Evolutionary conservation across 2,329 filamentous ascomycete species (phyloP).

Genomic region (Monilinia aucupariae): DNA sequence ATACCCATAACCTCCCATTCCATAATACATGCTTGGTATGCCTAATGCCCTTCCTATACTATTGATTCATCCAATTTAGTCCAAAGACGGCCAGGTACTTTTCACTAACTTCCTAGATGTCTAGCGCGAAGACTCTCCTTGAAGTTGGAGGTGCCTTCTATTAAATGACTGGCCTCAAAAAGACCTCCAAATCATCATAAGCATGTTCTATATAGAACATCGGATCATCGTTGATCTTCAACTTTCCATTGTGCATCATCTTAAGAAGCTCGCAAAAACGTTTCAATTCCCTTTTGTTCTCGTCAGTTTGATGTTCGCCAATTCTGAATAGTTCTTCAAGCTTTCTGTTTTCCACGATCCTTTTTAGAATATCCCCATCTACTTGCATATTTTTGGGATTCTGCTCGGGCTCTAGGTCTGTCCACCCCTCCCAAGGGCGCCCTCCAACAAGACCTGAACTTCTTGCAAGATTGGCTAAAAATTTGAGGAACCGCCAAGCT

Average conservation of each 20-base stretch:
- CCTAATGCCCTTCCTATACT: neutral
- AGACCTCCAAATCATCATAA: slow-evolving; percentile 51
- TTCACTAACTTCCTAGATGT: no score
- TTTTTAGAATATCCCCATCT: slow-evolving; percentile 59
- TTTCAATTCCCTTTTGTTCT: slow-evolving; percentile 17
- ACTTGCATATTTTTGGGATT: slow-evolving; percentile 53
- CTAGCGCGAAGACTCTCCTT: no score
- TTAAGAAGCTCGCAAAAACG: slow-evolving; percentile 47
- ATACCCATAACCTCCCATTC: neutral
- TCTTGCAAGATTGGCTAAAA: slow-evolving; percentile 65
- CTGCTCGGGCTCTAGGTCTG: slow-evolving; percentile 37
- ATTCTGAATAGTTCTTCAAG: slow-evolving; percentile 41
- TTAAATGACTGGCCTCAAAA: slow-evolving; percentile 47
- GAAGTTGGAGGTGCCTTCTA: no score
- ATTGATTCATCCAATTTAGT: neutral
- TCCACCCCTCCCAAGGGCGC: slow-evolving; percentile 37
- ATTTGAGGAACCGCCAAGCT: slow-evolving; percentile 63
- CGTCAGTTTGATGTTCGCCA: slow-evolving; percentile 15
- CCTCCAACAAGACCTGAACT: slow-evolving; percentile 45
- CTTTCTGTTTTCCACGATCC: slow-evolving; percentile 45
- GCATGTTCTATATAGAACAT: slow-evolving; percentile 43
- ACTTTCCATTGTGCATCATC: slow-evolving; percentile 43
- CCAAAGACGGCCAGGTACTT: neutral
- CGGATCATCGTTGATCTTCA: slow-evolving; percentile 30
- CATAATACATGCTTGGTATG: neutral